phyloP scores from a whole-genome alignment of 306 rosid genomes.

The Elaeagnus macrophylla region DNA sequence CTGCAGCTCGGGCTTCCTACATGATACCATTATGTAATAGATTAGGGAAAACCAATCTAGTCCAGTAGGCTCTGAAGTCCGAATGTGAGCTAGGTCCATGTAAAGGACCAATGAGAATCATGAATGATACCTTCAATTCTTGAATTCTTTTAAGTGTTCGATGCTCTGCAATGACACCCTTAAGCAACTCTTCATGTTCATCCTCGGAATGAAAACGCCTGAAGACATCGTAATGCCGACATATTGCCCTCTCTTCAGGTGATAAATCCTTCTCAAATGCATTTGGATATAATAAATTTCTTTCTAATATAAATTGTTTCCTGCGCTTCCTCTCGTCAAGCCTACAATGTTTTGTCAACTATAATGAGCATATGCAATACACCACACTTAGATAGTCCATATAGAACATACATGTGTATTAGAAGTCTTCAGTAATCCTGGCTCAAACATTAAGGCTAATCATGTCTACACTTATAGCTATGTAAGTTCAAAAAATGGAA shows the following conservation, averaged over 20 bases:
- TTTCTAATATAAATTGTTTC: conserved; percentile 79
- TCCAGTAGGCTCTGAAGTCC: not conserved
- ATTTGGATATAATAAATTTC: conserved; percentile 69
- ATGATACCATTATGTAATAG: not conserved
- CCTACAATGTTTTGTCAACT: conserved; percentile 36
- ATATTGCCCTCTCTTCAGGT: conserved; percentile 65
- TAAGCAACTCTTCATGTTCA: conserved; percentile 68
- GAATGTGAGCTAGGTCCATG: not conserved
- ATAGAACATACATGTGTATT: too few species aligned
- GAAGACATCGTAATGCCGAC: conserved; percentile 63
- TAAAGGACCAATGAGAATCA: not conserved
- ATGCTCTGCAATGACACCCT: conserved; percentile 50
- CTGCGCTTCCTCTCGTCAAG: conserved; percentile 92
- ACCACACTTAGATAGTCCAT: too few species aligned
- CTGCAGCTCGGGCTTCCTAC: conserved; percentile 79
- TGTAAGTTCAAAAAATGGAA: too few species aligned
- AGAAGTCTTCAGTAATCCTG: too few species aligned
- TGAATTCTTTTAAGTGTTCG: conserved; percentile 57
- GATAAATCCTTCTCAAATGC: conserved; percentile 68
- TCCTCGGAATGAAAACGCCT: conserved; percentile 88
- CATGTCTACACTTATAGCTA: too few species aligned
- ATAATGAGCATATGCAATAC: conserved; percentile 5
- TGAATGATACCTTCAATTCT: conserved; percentile 67
- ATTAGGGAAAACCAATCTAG: not conserved
- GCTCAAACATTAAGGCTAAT: too few species aligned